phyloP scores from a whole-genome alignment of 768 basidiomycete genomes.

The Suillus placidus region DNA sequence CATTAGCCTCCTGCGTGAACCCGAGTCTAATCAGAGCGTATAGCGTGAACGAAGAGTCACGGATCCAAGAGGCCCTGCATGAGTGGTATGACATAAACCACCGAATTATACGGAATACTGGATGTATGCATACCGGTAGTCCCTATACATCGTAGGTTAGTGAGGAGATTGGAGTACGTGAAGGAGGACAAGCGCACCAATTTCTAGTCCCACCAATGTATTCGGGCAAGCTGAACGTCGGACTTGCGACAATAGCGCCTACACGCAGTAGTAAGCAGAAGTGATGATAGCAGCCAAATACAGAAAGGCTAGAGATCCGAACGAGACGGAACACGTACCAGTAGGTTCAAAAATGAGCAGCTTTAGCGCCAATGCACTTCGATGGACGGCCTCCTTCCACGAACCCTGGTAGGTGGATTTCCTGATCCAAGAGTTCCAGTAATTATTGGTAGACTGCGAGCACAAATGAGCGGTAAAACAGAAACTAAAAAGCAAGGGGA shows the following conservation, averaged over 20 bases:
- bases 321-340: constrained; percentile 40
- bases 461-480: constrained; percentile 12
- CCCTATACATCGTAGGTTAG: constrained; percentile 41
- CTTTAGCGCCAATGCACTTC: constrained; percentile 93
- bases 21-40: constrained; percentile 94
- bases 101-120: too few species aligned
- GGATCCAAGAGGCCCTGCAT: constrained; percentile 80
- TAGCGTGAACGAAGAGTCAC: constrained; percentile 95
- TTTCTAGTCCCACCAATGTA: constrained; percentile 89
- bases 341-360: constrained; percentile 92
- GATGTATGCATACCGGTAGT: constrained; percentile 54
- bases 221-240: constrained; percentile 93
- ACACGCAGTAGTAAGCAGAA: constrained; percentile 12
- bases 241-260: constrained; percentile 93
- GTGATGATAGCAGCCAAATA: not conserved
- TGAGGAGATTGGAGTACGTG: not conserved
- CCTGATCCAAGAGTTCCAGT: constrained; percentile 91
- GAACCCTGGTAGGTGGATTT: constrained; percentile 87
- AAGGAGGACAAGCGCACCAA: constrained; percentile 53
- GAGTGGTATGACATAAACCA: not conserved
- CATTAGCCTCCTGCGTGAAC: constrained; percentile 89
- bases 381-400: constrained; percentile 94
- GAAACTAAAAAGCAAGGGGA: constrained; percentile 1
- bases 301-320: not conserved
- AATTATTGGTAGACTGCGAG: constrained; percentile 66